Percentiles rank a stretch among this genome's conserved stretches.
These are phyloP conservation scores for Aspergillus bridgeri DNA, from an alignment of 495 filamentous ascomycete genomes.

Conservation along the genomic window DNA sequence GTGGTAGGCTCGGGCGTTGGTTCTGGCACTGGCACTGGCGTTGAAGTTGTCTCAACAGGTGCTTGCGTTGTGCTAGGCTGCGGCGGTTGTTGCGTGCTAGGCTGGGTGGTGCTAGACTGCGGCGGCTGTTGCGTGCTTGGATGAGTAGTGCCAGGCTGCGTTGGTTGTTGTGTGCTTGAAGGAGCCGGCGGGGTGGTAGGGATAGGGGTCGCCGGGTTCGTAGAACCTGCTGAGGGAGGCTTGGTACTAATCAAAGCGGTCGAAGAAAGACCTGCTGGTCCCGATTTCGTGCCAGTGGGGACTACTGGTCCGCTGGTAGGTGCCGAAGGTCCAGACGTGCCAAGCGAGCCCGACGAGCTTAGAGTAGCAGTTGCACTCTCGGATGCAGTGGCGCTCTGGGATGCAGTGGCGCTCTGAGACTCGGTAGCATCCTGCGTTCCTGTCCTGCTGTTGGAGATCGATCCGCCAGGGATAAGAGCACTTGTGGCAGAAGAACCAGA, in stretches of 20 bases:
- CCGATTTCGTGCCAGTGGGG: not conserved
- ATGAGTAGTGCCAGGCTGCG: not conserved
- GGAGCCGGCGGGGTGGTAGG: conserved; percentile 12
- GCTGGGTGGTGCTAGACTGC: not conserved
- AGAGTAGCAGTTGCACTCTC: not conserved
- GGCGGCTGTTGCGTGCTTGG: not conserved
- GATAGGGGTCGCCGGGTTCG: conserved; percentile 6
- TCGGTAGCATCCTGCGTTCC: not conserved
- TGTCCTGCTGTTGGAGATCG: not conserved
- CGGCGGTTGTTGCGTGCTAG: conserved; percentile 7
- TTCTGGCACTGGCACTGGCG: conserved; percentile 3
- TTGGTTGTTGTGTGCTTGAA: conserved; percentile 6
- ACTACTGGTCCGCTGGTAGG: not conserved
- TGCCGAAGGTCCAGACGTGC: not conserved
- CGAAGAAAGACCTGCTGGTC: not conserved
- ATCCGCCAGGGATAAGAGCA: not conserved
- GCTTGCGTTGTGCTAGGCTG: not conserved
- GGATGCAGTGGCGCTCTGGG: not conserved
- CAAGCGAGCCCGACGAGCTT: not conserved
- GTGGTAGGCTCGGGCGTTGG: conserved; percentile 8
- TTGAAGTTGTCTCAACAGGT: conserved; percentile 12
- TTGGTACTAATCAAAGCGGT: not conserved
- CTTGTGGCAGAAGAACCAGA: not conserved
- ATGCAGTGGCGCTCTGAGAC: not conserved
- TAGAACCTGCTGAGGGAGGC: not conserved